Percentiles rank a stretch among this genome's conserved stretches.
Conservation (phyloP, 352 stramenopile genomes). For the Globisporangium yorkense region DNA sequence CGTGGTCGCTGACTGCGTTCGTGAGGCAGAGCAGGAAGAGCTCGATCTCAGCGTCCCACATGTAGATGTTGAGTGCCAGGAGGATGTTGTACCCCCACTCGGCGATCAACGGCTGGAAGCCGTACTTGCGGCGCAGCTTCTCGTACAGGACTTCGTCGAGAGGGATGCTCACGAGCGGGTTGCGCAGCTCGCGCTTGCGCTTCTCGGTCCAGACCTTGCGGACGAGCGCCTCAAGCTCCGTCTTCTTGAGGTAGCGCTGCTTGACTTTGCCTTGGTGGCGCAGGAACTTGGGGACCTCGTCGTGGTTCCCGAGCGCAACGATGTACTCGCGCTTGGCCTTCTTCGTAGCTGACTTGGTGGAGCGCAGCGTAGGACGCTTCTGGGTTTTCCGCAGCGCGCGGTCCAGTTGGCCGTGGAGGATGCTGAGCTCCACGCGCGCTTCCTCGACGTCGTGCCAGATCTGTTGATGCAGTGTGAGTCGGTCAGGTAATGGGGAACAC, state of each 20-base stretch:
- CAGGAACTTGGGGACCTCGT: constrained; percentile 61
- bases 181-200: constrained; percentile 54
- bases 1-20: constrained; percentile 53
- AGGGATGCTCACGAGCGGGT: constrained; percentile 30
- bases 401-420: constrained; percentile 64
- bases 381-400: constrained; percentile 25
- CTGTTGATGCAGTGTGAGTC: constrained; percentile 12
- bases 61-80: constrained; percentile 51
- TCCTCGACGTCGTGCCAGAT: constrained; percentile 78
- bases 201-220: constrained; percentile 77
- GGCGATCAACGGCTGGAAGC: constrained; percentile 73
- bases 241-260: constrained; percentile 53
- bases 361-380: constrained; percentile 6
- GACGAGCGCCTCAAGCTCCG: constrained; percentile 56
- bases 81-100: constrained; percentile 88
- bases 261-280: constrained; percentile 71
- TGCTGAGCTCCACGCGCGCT: constrained; percentile 70
- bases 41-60: constrained; percentile 76
- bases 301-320: constrained; percentile 46
- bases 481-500: neutral
- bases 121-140: constrained; percentile 73
- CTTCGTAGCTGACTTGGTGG: constrained; percentile 11
- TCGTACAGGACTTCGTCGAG: constrained; percentile 74
- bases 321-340: constrained; percentile 60
- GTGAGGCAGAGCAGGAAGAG: constrained; percentile 73